Evolutionary conservation across 331 rosid genomes (phyloP).

Genomic region (Spiraea crenata): DNA sequence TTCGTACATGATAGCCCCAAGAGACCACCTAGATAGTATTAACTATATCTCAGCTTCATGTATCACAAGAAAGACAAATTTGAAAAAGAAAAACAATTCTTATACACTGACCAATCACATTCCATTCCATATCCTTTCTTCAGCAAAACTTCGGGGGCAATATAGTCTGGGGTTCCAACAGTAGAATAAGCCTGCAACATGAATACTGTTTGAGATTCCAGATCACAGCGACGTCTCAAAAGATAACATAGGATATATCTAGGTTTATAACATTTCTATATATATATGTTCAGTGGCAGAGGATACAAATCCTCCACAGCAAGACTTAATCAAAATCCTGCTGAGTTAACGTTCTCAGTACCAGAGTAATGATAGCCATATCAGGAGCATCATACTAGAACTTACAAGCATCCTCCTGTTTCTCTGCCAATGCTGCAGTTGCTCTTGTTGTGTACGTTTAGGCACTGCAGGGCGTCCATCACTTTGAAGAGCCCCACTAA

Average conservation of each 20-base stretch:
- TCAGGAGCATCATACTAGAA: conserved; percentile 19
- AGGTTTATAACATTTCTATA: not conserved
- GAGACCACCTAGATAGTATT: conserved; percentile 80
- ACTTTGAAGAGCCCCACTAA: conserved; percentile 89
- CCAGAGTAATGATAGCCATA: conserved; percentile 13
- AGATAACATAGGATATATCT: conserved; percentile 13
- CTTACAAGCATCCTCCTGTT: conserved; percentile 98
- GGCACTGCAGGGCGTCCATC: conserved; percentile 86
- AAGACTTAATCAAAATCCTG: conserved; percentile 9
- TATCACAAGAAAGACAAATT: conserved; percentile 17
- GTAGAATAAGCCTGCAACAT: conserved; percentile 89
- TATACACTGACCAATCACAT: conserved; percentile 76
- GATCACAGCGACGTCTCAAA: not conserved
- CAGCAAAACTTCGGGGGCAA: conserved; percentile 96
- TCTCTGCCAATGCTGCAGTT: conserved; percentile 97
- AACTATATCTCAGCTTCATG: conserved; percentile 29
- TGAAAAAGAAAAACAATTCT: conserved; percentile 4
- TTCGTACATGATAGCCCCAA: conserved; percentile 98
- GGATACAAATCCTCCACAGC: conserved; percentile 16
- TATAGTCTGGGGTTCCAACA: conserved; percentile 97
- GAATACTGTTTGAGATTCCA: conserved; percentile 19
- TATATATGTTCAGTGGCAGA: conserved; percentile 14
- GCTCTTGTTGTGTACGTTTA: conserved; percentile 94
- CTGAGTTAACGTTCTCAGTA: conserved; percentile 6
- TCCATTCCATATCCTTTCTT: conserved; percentile 99